Base-by-base conservation (phyloP, 805 yeast species). In the Suhomyces sp. region DNA sequence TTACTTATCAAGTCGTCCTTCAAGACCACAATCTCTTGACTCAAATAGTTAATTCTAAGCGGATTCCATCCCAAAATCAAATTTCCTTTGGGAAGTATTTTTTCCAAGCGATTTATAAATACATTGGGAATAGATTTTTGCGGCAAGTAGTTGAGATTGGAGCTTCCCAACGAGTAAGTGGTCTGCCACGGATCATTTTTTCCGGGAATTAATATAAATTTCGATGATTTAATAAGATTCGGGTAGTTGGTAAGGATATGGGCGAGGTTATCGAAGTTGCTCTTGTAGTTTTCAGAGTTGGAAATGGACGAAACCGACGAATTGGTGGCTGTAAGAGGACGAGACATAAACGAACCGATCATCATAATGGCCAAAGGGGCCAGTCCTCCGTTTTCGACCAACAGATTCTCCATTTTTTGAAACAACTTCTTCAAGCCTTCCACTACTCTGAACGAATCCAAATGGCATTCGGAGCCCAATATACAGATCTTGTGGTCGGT, bases 151-250 rank as follows among this genome's bases (percentile, higher is more conserved):
- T 68, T 65, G 35, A 72, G 50, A 47, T 67, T 65, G 0, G 75
- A 65, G 7, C 73, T 60, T 3, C 93, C 91, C 47, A 85, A 75
- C 1, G 87, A 78, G 46, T 79, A 80, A 50, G 85, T 75, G 0
- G 94, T 81, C 33, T 85, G 84, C 97, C 98, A 94, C 0, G 97
- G 97, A 68, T 94, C 99, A 58, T 89, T 87, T 41, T 83, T 82
- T 1, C 99, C 98, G 0, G 98, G 97, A 1, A 93, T 73, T 53
- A 94, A 81, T 1, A 90, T 70, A 25, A 94, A 67, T 48, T 86
- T 83, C 25, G 87, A 77, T 6, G 70, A 63, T 6, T 71, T 62
- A 12, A 83, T 70, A 6, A 90, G 67, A 3, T 66, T 63, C 0
- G 89, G 87, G 58, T 73, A 87, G 46, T 78, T 75, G 8, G 85